Evolutionary conservation across 1,284 basidiomycete genomes (phyloP), one percentile per base, ranked within the genome.

Genomic region (Trametes pubescens): DNA sequence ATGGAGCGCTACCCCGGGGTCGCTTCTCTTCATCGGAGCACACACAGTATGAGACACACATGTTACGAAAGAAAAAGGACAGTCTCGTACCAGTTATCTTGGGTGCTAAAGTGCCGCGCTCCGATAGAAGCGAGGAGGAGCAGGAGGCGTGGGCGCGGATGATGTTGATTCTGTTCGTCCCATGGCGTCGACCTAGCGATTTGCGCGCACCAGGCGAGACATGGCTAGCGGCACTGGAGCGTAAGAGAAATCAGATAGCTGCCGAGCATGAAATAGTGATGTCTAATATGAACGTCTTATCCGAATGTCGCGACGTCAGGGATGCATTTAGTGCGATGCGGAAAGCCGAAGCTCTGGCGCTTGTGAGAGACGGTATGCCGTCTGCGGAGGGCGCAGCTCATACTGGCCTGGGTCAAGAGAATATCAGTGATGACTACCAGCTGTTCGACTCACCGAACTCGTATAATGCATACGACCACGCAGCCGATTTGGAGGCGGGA

Each of bases 151-250:
- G 56, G 44, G 32, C 59, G 0, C 46, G 46, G 1, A 56, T 47
- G 37, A 55, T 61, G 40, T 11, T 51, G 0, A 61, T 55, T n/a
- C 13, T 61, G 18, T 61, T 61, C 26, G 29, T 61, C 10, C 59
- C 61, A 1, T 62, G 61, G 61, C 7, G 61, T 6, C 0, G 14
- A 1, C 51, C 49, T 2, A n/a, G 18, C 0, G 61, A 62, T 35
- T 24, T 62, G 18, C 44, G 46, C 5, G 10, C 0, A 0, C 26
- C 2, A 11, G 2, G 14, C 0, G 54, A 62, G 22, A 38, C 0
- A 9, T 51, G 54, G 61, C 16, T 16, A 0, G 22, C 1, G 1
- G 54, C 54, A 18, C 51, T 35, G 14, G 48, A 35, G 5, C 24
- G 51, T 4, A 51, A 29, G 24, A 9, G 13, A 6, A 4, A 1